phyloP scores from a whole-genome alignment of 495 filamentous ascomycete genomes.

The Chaetomium tenue region DNA sequence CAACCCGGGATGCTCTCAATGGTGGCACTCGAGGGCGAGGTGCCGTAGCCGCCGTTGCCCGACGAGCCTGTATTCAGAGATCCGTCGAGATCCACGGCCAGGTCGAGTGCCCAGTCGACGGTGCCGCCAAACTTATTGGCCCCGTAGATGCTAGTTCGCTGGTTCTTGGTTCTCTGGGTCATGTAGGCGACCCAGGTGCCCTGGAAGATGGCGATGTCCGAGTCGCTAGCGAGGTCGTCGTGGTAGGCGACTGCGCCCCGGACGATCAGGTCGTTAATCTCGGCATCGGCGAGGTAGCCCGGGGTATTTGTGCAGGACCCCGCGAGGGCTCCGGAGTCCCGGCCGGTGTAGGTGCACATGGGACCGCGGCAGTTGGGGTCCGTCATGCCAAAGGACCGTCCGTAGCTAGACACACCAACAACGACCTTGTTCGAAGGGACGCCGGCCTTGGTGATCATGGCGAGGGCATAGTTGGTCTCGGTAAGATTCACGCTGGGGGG shows the following conservation, averaged over 20 bases:
- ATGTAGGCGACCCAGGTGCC: constrained; percentile 17
- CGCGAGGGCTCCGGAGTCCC: constrained; percentile 13
- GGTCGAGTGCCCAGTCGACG: constrained; percentile 14
- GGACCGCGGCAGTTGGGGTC: constrained; percentile 20
- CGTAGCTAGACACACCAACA: constrained; percentile 42
- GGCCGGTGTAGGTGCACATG: constrained; percentile 22
- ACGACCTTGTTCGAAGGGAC: constrained; percentile 41
- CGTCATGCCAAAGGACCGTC: constrained; percentile 38
- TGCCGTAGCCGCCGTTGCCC: no score
- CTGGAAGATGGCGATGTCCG: constrained; percentile 15
- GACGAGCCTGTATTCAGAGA: no score
- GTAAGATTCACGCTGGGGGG: constrained; percentile 39
- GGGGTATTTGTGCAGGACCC: constrained; percentile 13
- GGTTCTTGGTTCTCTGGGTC: constrained; percentile 2
- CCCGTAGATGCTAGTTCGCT: neutral
- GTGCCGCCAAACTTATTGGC: constrained; percentile 18
- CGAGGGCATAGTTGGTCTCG: constrained; percentile 40
- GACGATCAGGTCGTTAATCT: neutral
- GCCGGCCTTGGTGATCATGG: constrained; percentile 53
- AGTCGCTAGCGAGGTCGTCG: constrained; percentile 7
- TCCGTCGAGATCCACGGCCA: neutral
- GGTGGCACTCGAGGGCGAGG: no score
- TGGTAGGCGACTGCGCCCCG: neutral
- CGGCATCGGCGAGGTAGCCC: no score
- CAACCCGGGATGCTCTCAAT: no score